A percentile compares a stretch with the other conserved stretches of the same genome.
phyloP scores from a whole-genome alignment of 768 basidiomycete genomes.

The Pisolithus orientalis region DNA sequence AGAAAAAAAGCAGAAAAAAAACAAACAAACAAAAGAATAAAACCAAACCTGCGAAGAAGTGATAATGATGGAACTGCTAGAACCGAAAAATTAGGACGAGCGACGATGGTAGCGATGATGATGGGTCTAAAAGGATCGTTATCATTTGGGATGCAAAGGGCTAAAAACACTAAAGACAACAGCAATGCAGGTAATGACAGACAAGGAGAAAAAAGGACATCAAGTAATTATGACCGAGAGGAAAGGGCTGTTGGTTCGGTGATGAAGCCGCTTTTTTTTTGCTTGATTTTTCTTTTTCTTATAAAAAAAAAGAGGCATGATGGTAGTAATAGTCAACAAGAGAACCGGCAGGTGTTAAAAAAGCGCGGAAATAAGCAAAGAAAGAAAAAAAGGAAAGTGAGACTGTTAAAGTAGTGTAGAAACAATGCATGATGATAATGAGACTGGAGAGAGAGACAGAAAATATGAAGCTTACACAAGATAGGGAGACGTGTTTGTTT shows the following conservation, averaged over 20 bases:
- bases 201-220: conserved; percentile 7
- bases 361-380: conserved; percentile 10
- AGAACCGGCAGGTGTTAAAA: neutral
- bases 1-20: neutral
- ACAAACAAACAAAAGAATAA: neutral
- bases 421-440: conserved; percentile 28
- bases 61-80: neutral
- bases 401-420: conserved; percentile 12
- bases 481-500: neutral
- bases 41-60: neutral
- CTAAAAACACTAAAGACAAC: conserved; percentile 14
- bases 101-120: conserved; percentile 4
- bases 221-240: conserved; percentile 22
- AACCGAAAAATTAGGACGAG: conserved; percentile 5
- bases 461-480: conserved; percentile 15
- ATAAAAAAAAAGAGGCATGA: conserved; percentile 9
- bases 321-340: conserved; percentile 11
- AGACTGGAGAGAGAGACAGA: conserved; percentile 4
- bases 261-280: neutral
- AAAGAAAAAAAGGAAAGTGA: conserved; percentile 9
- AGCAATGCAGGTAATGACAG: conserved; percentile 28
- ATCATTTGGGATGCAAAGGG: conserved; percentile 17
- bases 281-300: too few relatives aligned
- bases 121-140: conserved; percentile 19
- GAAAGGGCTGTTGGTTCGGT: conserved; percentile 22